These are phyloP conservation scores for Earliella scabrosa DNA, from an alignment of 1,284 basidiomycete species.

Conservation along the genomic window DNA sequence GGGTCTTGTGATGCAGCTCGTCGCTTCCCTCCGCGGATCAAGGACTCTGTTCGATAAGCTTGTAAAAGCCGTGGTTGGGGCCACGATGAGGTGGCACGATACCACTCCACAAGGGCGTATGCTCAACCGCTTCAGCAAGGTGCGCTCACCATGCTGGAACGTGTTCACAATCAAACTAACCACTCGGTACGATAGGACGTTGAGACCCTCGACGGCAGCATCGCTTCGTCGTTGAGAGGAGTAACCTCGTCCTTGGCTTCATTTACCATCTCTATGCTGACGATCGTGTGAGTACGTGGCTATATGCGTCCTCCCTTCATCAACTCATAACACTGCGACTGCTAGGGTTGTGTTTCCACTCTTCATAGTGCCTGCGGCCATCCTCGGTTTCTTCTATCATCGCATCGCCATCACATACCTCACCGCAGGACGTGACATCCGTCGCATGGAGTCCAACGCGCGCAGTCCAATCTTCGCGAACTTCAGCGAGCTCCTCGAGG, in stretches of 20 bases:
- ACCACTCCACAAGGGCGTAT: constrained; percentile 59
- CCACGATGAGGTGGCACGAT: constrained; percentile 61
- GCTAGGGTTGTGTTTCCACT: constrained; percentile 67
- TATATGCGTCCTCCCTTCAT: not conserved
- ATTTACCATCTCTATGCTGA: constrained; percentile 71
- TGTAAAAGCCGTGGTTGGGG: constrained; percentile 61
- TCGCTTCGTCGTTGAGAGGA: constrained; percentile 70
- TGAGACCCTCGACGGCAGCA: constrained; percentile 75
- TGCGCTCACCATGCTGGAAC: no score
- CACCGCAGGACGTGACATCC: constrained; percentile 76
- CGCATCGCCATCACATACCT: constrained; percentile 73
- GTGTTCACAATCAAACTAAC: not conserved
- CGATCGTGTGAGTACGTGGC: constrained; percentile 55
- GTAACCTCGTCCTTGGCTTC: constrained; percentile 77
- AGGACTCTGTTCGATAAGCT: constrained; percentile 59
- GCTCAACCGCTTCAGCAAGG: constrained; percentile 71
- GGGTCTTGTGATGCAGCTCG: constrained; percentile 57
- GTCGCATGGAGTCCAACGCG: constrained; percentile 78
- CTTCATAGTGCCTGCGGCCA: constrained; percentile 72
- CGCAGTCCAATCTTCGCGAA: constrained; percentile 78
- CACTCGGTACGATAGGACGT: constrained; percentile 55
- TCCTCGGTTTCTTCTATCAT: constrained; percentile 69
- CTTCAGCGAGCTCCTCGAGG: constrained; percentile 80
- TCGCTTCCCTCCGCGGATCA: constrained; percentile 64
- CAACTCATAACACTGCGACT: constrained; percentile 6